These are phyloP conservation scores for Trametes cingulata DNA, from an alignment of 768 basidiomycete genomes.

Conservation along the genomic window DNA sequence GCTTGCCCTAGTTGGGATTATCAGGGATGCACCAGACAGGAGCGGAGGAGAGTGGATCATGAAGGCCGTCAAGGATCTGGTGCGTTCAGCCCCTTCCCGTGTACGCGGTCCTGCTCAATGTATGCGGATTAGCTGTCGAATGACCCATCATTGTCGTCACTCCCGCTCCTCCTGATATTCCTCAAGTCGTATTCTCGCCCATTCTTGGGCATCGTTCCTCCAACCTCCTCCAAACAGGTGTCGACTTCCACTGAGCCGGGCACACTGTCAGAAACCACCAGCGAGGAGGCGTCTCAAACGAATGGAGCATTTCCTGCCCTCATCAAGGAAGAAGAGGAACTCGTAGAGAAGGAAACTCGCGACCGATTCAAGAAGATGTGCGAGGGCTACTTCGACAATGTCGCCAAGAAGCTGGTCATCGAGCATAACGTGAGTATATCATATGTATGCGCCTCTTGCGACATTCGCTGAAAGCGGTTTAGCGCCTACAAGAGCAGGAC, in stretches of 20 bases:
- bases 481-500: slow-evolving; percentile 97
- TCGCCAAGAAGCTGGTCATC: slow-evolving; percentile 87
- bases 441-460: no score
- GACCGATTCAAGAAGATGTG: slow-evolving; percentile 92
- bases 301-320: slow-evolving; percentile 43
- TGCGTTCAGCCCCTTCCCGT: slow-evolving; percentile 39
- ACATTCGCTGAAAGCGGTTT: slow-evolving; percentile 4
- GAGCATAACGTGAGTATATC: slow-evolving; percentile 75
- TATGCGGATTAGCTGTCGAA: slow-evolving; percentile 65
- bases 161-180: slow-evolving; percentile 90
- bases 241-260: slow-evolving; percentile 55
- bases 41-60: slow-evolving; percentile 91
- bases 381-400: slow-evolving; percentile 88
- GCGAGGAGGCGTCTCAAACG: slow-evolving; percentile 28
- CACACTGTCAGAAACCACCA: slow-evolving; percentile 45
- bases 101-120: slow-evolving; percentile 3
- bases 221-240: slow-evolving; percentile 57
- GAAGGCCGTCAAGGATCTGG: slow-evolving; percentile 82
- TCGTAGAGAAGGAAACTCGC: slow-evolving; percentile 83
- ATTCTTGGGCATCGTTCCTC: slow-evolving; percentile 77
- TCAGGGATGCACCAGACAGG: slow-evolving; percentile 65
- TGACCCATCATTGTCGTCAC: slow-evolving; percentile 81
- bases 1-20: slow-evolving; percentile 83
- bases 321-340: slow-evolving; percentile 60
- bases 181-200: slow-evolving; percentile 90